phyloP scores from a whole-genome alignment of 1,139 yeast species.

The Waltiozyma sp. region DNA sequence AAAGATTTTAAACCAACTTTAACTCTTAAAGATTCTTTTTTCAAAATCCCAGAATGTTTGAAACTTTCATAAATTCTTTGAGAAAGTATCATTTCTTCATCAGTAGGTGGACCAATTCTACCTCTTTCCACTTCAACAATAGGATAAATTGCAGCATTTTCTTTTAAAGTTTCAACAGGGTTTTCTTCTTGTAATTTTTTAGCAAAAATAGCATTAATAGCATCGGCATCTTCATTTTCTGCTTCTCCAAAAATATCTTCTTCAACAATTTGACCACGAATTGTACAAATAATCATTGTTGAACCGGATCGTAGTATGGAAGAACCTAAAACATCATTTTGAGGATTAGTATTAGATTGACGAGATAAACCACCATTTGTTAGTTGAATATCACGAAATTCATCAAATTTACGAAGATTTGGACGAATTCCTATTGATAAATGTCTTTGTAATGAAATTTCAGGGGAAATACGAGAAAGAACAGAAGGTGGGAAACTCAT shows the following conservation, averaged over 20 bases:
- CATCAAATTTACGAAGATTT: conserved; percentile 57
- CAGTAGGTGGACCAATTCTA: conserved; percentile 71
- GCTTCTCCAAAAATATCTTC: conserved; percentile 27
- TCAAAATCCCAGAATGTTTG: conserved; percentile 42
- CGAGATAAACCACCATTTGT: conserved; percentile 33
- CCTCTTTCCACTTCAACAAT: conserved; percentile 77
- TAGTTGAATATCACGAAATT: conserved; percentile 51
- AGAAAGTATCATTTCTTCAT: conserved; percentile 78
- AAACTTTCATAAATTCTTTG: conserved; percentile 55
- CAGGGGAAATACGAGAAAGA: conserved; percentile 79
- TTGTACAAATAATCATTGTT: conserved; percentile 66
- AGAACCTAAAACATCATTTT: conserved; percentile 48
- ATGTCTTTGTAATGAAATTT: conserved; percentile 70
- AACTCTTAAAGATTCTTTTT: conserved; percentile 34
- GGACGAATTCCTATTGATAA: conserved; percentile 64
- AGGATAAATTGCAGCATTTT: conserved; percentile 48
- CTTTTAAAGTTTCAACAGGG: conserved; percentile 11
- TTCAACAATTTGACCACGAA: conserved; percentile 62
- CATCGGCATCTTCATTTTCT: conserved; percentile 27
- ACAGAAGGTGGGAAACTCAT: conserved; percentile 64
- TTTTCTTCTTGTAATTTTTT: conserved; percentile 18
- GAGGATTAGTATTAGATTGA: conserved; percentile 17
- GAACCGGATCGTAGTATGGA: conserved; percentile 62
- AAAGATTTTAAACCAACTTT: conserved; percentile 42
- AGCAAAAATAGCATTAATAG: conserved; percentile 27